Percentiles rank a stretch among this genome's conserved stretches.
Evolutionary conservation across 495 filamentous ascomycete species (phyloP).

Genomic region (Tetracladium setigerum): DNA sequence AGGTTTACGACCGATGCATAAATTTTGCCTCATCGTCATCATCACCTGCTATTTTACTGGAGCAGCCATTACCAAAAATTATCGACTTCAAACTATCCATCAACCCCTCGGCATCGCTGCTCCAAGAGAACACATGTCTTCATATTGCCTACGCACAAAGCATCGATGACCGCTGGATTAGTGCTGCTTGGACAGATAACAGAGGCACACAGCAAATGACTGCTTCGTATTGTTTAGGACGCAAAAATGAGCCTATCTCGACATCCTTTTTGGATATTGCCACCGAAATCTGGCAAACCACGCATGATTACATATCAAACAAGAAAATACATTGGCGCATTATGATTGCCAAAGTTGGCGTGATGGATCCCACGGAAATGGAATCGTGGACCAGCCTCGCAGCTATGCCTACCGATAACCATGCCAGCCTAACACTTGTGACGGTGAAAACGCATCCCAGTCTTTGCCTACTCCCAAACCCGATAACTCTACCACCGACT

Average conservation of each 20-base stretch:
- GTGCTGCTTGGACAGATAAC: constrained; percentile 88
- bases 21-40: constrained; percentile 43
- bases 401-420: constrained; percentile 19
- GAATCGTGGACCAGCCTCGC: constrained; percentile 46
- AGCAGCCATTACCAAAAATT: constrained; percentile 57
- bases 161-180: constrained; percentile 78
- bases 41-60: constrained; percentile 69
- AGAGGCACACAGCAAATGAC: constrained; percentile 67
- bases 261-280: constrained; percentile 56
- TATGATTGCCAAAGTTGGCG: constrained; percentile 64
- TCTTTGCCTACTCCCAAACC: constrained; percentile 52
- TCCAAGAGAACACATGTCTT: constrained; percentile 78
- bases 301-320: constrained; percentile 63
- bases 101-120: constrained; percentile 58
- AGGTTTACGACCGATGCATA: constrained; percentile 82
- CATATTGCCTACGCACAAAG: constrained; percentile 84
- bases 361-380: constrained; percentile 67
- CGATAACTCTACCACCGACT: constrained; percentile 33
- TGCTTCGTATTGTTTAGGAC: constrained; percentile 71
- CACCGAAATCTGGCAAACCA: constrained; percentile 80
- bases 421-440: constrained; percentile 51
- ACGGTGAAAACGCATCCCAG: constrained; percentile 60
- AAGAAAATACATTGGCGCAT: constrained; percentile 74
- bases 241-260: constrained; percentile 47
- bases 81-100: constrained; percentile 74